Base-by-base conservation (phyloP, 2,329 filamentous ascomycete species). In the Apiospora rasikravindrae region DNA sequence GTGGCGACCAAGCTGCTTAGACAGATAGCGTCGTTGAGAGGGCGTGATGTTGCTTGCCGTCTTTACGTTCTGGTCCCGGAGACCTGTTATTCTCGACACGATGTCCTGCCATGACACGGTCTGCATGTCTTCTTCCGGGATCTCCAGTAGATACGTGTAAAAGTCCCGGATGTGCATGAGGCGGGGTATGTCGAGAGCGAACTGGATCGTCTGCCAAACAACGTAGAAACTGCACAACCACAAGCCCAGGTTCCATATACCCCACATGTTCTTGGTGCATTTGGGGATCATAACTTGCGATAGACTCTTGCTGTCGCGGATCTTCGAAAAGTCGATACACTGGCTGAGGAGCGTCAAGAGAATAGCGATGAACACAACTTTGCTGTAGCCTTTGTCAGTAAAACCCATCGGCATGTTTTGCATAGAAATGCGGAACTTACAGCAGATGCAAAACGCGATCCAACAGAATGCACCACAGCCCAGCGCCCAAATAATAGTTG, bases 31-130 rank as follows among this genome's bases (percentile, higher is more conserved):
- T 3, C 88, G 86, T 72, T 89, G 83, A 7, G 82, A 83, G 4
- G 84, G 83, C 0, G 87, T 86, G 73, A 90, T 84, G 72, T 88
- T 89, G 13, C 83, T 86, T 13, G 89, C 88, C 22, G 95, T 98
- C 73, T 92, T 91, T n/a, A 95, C 91, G 77, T 98, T 98, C 42
- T 94, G 88, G 78, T 98, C 94, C 73, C 95, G 89, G 29, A 98
- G 82, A 8, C 90, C 89, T 90, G 97, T 97, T 73, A 98, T 88
- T 47, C 94, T 92, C 73, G 90, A 93, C 29, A 98, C 95, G 37
- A 98, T 89, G 75, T 96, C 93, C 79, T 97, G 94, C 95, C 95
- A 98, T 7, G 95, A 96, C 69, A 98, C 93, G 0, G 94, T 97
- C 81, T 98, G 95, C 84, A 98, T 96, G 77, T 98, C 95, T 71